Percentiles rank a stretch among this genome's conserved stretches.
Evolutionary conservation across 2,329 filamentous ascomycete genomes (phyloP).

Genomic region (Sporothrix globosa): DNA sequence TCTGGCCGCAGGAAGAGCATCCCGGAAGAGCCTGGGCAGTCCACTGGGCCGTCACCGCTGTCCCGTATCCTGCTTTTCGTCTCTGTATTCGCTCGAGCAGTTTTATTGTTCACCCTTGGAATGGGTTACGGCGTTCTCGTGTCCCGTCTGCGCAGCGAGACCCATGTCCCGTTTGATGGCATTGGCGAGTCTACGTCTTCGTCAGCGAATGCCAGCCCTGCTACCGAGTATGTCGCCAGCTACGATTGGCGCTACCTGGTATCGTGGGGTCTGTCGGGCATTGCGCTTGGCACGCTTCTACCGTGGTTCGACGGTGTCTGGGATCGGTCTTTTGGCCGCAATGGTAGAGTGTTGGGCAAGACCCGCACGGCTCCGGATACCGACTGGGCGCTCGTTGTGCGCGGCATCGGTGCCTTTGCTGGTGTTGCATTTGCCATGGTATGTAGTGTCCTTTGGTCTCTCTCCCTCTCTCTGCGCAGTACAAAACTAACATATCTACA

Average conservation of each 20-base stretch:
- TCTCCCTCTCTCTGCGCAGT: slow-evolving; percentile 9
- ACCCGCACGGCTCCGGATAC: slow-evolving; percentile 51
- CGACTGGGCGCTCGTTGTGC: slow-evolving; percentile 71
- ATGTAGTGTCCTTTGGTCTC: slow-evolving; percentile 47
- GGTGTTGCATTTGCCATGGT: slow-evolving; percentile 74
- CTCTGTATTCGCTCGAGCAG: slow-evolving; percentile 60
- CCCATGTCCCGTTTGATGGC: slow-evolving; percentile 45
- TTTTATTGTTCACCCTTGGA: slow-evolving; percentile 76
- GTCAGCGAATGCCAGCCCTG: slow-evolving; percentile 39
- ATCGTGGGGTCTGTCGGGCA: slow-evolving; percentile 81
- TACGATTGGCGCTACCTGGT: slow-evolving; percentile 68
- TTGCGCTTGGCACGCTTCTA: slow-evolving; percentile 75
- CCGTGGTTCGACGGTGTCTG: slow-evolving; percentile 83
- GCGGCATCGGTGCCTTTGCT: slow-evolving; percentile 63
- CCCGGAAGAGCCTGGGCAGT: slow-evolving; percentile 38
- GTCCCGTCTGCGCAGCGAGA: slow-evolving; percentile 72
- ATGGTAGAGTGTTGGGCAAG: slow-evolving; percentile 39
- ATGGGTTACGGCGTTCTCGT: slow-evolving; percentile 82
- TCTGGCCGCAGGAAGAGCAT: slow-evolving; percentile 41
- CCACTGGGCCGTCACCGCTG: slow-evolving; percentile 38
- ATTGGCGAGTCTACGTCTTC: slow-evolving; percentile 40
- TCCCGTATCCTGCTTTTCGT: slow-evolving; percentile 45
- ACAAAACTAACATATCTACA: slow-evolving; percentile 44
- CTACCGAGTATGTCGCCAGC: slow-evolving; percentile 31
- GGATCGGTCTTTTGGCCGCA: slow-evolving; percentile 55